A percentile compares a stretch with the other conserved stretches of the same genome.
Conservation (phyloP, 768 basidiomycete species). For the Ephemerocybe angulata region DNA sequence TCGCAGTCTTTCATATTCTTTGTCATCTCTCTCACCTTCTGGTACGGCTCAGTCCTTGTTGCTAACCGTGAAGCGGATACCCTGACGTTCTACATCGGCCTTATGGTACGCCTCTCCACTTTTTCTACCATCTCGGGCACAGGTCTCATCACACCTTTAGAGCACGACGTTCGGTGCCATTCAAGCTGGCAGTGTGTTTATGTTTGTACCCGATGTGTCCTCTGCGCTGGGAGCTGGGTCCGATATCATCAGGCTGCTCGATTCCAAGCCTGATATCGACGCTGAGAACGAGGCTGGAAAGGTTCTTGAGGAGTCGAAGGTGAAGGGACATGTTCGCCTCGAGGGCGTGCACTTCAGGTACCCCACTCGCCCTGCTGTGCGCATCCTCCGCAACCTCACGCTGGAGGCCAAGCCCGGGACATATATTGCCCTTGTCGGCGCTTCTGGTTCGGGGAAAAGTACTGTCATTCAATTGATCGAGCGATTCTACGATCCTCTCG, state of each 20-base stretch:
- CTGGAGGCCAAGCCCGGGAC: conserved; percentile 62
- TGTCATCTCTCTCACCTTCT: too few species aligned
- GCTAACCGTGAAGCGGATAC: too few species aligned
- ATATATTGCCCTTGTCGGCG: conserved; percentile 67
- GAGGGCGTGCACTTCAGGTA: too few species aligned
- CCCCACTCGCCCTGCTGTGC: too few species aligned
- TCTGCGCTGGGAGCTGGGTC: conserved; percentile 66
- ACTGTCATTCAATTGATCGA: conserved; percentile 68
- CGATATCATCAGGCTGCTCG: conserved; percentile 64
- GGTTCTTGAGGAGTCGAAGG: conserved; percentile 32
- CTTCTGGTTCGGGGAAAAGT: conserved; percentile 65
- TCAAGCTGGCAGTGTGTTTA: too few species aligned
- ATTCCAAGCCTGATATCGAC: conserved; percentile 65
- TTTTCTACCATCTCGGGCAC: too few species aligned
- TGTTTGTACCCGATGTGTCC: conserved; percentile 73
- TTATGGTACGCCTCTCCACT: too few species aligned
- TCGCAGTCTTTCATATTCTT: too few species aligned
- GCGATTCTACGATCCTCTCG: too few species aligned
- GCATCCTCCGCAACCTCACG: conserved; percentile 65
- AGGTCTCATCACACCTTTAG: conserved; percentile 25
- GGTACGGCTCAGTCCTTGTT: too few species aligned
- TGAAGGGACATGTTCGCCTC: conserved; percentile 55
- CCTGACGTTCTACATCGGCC: too few species aligned
- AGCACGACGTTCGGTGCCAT: conserved; percentile 36
- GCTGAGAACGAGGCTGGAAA: conserved; percentile 58